Percentiles rank a stretch among this genome's conserved stretches.
Evolutionary conservation across 106 monocot genomes (phyloP).

Genomic region (Phalaenopsis aphrodite): DNA sequence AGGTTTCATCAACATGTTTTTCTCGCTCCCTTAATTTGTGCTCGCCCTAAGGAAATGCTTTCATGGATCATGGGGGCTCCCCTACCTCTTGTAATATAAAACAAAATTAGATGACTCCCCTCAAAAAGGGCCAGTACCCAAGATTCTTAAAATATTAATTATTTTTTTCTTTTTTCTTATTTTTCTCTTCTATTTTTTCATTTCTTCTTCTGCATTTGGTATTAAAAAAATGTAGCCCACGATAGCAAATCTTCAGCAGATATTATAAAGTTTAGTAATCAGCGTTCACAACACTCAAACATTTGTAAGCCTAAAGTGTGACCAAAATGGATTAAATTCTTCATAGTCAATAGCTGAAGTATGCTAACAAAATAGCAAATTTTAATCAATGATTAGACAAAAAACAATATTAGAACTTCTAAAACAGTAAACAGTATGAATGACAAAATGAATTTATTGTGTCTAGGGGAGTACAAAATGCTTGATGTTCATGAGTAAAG

Average conservation of each 20-base stretch:
- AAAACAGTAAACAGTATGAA: no score
- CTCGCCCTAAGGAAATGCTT: no score
- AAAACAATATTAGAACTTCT: not conserved
- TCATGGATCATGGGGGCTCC: no score
- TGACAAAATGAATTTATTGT: no score
- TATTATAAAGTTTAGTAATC: not conserved
- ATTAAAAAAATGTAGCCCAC: not conserved
- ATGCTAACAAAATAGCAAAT: not conserved
- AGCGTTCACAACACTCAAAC: not conserved
- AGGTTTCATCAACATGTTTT: no score
- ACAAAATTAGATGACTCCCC: not conserved
- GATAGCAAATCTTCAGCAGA: not conserved
- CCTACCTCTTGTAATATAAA: no score
- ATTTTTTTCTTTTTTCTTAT: not conserved
- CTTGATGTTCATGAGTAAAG: not conserved
- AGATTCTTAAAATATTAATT: not conserved
- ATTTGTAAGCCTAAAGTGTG: not conserved
- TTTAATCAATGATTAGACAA: not conserved
- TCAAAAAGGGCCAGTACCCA: not conserved
- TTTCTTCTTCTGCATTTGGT: not conserved
- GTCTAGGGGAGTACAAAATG: no score
- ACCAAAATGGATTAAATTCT: not conserved
- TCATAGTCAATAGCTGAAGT: not conserved
- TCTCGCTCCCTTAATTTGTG: no score
- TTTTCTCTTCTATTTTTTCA: no score